Percentiles rank a stretch among this genome's conserved stretches.
These are phyloP conservation scores for Ilex aquifolium DNA, from an alignment of 257 asterid species.

Conservation along the genomic window DNA sequence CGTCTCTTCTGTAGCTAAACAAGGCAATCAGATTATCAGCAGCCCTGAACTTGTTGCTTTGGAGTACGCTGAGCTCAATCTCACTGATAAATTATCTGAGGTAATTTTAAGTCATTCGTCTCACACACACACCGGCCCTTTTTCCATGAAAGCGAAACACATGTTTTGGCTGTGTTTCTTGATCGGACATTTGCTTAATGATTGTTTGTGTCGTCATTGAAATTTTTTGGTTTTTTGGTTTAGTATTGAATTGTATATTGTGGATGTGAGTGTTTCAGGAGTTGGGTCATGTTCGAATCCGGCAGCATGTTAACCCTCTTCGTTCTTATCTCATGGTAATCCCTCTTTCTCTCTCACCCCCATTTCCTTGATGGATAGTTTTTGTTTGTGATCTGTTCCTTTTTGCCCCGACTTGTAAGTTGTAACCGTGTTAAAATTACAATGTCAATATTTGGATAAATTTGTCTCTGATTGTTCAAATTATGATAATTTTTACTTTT, in stretches of 20 bases:
- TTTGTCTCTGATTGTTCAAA: background rate
- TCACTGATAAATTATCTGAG: conserved; percentile 56
- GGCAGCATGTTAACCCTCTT: conserved; percentile 95
- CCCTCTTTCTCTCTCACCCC: background rate
- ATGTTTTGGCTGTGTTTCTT: background rate
- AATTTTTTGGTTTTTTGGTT: background rate
- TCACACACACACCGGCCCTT: background rate
- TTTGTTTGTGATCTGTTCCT: background rate
- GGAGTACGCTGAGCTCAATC: conserved; percentile 83
- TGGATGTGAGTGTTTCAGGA: conserved; percentile 40
- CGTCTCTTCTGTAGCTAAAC: conserved; percentile 14
- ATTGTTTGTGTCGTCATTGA: background rate
- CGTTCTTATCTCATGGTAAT: conserved; percentile 61
- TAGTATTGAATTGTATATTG: background rate
- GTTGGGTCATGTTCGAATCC: conserved; percentile 81
- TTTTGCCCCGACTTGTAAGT: too few species aligned
- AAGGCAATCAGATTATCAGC: conserved; percentile 24
- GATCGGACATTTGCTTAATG: background rate
- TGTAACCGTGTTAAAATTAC: too few species aligned
- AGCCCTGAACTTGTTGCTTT: conserved; percentile 64
- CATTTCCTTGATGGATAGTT: background rate
- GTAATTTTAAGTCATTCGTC: conserved; percentile 14
- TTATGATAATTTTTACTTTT: background rate
- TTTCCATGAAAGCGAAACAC: too few species aligned
- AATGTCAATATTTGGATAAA: too few species aligned